Conservation (phyloP, 2,329 filamentous ascomycete species). For the Calonectria pseudoreteaudii region DNA sequence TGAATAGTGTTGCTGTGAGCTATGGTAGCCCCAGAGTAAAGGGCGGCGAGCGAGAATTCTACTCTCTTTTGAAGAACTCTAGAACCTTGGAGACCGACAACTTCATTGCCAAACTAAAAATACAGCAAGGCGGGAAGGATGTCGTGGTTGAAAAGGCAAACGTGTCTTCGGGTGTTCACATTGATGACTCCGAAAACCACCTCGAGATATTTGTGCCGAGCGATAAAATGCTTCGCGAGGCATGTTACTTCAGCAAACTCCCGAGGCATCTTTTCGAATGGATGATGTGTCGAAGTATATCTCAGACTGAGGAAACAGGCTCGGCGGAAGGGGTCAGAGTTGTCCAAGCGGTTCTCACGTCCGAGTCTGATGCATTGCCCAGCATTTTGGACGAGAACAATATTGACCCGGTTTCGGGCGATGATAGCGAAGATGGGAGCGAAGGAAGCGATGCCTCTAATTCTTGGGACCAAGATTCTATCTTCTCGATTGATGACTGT, state of each 20-base stretch:
- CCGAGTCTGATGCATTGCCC: neutral
- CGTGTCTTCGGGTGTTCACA: conserved; percentile 32
- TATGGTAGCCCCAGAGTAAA: conserved; percentile 34
- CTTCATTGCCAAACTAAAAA: conserved; percentile 43
- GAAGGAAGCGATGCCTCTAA: neutral
- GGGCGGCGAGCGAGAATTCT: conserved; percentile 18
- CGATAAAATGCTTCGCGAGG: conserved; percentile 39
- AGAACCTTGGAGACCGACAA: conserved; percentile 45
- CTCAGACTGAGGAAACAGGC: neutral
- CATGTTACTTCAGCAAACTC: conserved; percentile 44
- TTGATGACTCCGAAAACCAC: conserved; percentile 38
- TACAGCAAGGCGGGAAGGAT: conserved; percentile 42
- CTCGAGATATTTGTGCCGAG: conserved; percentile 49
- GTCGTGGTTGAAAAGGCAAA: conserved; percentile 31
- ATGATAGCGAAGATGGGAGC: neutral
- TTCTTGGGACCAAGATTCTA: neutral
- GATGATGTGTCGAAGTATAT: conserved; percentile 45
- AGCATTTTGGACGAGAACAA: neutral
- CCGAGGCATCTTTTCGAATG: conserved; percentile 45
- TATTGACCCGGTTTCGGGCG: neutral
- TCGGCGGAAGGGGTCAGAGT: neutral
- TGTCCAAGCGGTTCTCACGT: neutral
- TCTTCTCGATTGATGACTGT: neutral
- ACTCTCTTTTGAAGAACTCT: conserved; percentile 25
- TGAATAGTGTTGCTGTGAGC: conserved; percentile 34